A percentile compares a stretch with the other conserved stretches of the same genome.
These are phyloP conservation scores for Pythium insidiosum DNA, from an alignment of 352 stramenopile genomes.

Conservation along the genomic window DNA sequence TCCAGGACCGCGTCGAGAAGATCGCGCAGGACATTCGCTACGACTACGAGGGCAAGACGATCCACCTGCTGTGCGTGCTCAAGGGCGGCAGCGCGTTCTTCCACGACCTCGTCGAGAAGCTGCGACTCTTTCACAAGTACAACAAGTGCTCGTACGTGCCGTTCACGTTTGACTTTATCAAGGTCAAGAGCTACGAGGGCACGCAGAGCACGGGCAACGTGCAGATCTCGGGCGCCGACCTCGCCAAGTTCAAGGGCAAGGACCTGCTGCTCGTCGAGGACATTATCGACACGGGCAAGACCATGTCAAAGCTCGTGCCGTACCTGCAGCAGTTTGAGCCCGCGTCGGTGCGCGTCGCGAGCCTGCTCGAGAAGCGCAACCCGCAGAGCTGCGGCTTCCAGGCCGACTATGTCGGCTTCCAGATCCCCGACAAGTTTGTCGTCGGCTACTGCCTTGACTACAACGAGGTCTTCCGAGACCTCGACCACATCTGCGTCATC, in stretches of 20 bases:
- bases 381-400: constrained; percentile 82
- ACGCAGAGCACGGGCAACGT: constrained; percentile 88
- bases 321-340: constrained; percentile 74
- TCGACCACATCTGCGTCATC: constrained; percentile 95
- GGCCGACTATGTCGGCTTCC: constrained; percentile 95
- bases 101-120: constrained; percentile 79
- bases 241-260: constrained; percentile 82
- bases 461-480: constrained; percentile 94
- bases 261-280: constrained; percentile 96
- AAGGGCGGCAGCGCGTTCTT: constrained; percentile 90
- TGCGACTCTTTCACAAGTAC: constrained; percentile 83
- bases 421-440: constrained; percentile 94
- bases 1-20: constrained; percentile 89
- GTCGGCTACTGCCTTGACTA: constrained; percentile 96
- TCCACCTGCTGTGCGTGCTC: constrained; percentile 90
- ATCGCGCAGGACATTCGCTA: constrained; percentile 87
- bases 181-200: constrained; percentile 93
- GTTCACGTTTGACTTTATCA: constrained; percentile 94
- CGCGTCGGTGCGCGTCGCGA: constrained; percentile 84
- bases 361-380: constrained; percentile 93
- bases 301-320: constrained; percentile 88
- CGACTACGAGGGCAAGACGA: constrained; percentile 84
- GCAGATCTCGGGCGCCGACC: constrained; percentile 82
- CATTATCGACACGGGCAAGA: constrained; percentile 97
- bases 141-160: constrained; percentile 84